Base-by-base conservation (phyloP, 2,329 filamentous ascomycete species). In the Celoporthe dispersa region DNA sequence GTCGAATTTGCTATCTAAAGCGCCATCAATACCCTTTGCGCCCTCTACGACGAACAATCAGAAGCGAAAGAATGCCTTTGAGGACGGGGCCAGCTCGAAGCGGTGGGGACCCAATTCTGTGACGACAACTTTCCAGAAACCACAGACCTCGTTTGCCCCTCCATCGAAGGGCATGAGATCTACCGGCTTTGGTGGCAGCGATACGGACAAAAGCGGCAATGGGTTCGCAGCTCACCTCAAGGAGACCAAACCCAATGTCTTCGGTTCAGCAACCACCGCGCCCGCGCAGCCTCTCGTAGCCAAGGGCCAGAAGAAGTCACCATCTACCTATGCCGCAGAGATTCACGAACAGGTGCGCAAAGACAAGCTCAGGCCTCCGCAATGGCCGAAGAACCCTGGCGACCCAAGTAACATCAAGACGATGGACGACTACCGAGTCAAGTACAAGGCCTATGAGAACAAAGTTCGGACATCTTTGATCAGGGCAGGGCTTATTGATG, bases 401-500 rank as follows among this genome's bases (percentile, higher is more conserved):
- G 84, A 87, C 66, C 83, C 84, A 11, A 78, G 79, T 31, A 85
- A 84, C 73, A 85, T 86, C 72, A 79, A 78, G 12, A 82, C 81
- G 16, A 84, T 90, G 77, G 84, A 88, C 68, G 81, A 79, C 65
- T 86, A 90, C 70, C 83, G 87, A 60, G 85, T 87, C 64, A 79
- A 82, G 25, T 87, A 87, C 76, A 88, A 88, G 72, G 80, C 79
- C 14, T 91, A 90, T 73, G 84, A 89, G 68, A 82, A 82, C 67
- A 85, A 83, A 71, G 88, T 86, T 9, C 86, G 89, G 64, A 81
- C 82, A 19, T 87, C 86, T 4, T 79, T 91, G 57, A 88, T 89
- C 68, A 86, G 84, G 71, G 87, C 85, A 19, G 86, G 86, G 14
- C 80, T 90, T 9, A 88, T 91, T 68, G 90, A 91, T 77, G 88